Evolutionary conservation across 768 basidiomycete species (phyloP).

Genomic region (Ramaria sp.): DNA sequence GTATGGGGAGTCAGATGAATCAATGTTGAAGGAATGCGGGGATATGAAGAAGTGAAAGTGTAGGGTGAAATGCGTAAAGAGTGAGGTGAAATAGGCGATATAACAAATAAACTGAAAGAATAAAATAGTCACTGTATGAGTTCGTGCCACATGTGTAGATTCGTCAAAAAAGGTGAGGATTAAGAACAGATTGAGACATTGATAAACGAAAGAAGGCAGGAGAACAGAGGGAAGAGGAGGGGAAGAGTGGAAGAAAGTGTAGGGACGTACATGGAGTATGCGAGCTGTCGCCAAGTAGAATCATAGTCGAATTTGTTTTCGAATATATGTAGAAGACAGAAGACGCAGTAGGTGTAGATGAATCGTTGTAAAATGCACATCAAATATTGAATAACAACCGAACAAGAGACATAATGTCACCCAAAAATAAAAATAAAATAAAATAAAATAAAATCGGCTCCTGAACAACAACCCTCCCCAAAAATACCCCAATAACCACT

Average conservation of each 20-base stretch:
- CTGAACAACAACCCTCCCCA: constrained; percentile 10
- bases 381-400: too few species aligned
- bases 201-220: not conserved
- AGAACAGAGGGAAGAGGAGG: not conserved
- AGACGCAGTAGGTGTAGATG: too few species aligned
- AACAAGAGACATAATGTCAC: too few species aligned
- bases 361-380: too few species aligned
- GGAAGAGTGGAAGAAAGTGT: too few species aligned
- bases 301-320: too few species aligned
- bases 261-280: constrained; percentile 76
- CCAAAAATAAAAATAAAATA: constrained; percentile 8
- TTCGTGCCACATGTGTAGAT: constrained; percentile 64
- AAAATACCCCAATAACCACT: constrained; percentile 23
- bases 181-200: too few species aligned
- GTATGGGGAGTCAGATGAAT: too few species aligned
- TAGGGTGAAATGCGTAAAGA: not conserved
- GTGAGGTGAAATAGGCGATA: not conserved
- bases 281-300: constrained; percentile 37
- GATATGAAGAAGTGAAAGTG: too few species aligned
- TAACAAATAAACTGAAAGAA: not conserved
- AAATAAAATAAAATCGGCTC: constrained; percentile 14
- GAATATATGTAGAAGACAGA: too few species aligned
- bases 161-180: too few species aligned
- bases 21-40: too few species aligned
- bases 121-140: constrained; percentile 59